Conservation (phyloP, 2,329 filamentous ascomycete species). For the Epichloe uncinata region DNA sequence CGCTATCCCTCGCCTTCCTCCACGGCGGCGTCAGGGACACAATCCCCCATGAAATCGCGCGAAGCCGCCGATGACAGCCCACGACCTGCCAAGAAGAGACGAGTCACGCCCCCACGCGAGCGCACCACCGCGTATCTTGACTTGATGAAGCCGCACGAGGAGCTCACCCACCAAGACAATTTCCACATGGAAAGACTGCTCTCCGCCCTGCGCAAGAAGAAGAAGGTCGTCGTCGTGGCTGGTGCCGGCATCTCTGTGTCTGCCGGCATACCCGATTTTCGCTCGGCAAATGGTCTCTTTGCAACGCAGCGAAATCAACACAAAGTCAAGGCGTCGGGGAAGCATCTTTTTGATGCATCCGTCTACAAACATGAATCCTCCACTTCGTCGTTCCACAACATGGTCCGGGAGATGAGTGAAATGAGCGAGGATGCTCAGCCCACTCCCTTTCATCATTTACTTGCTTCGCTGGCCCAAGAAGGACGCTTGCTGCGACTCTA, state of each 20-base stretch:
- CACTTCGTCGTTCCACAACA: conserved; percentile 85
- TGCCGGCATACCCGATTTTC: conserved; percentile 93
- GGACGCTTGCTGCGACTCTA: conserved; percentile 82
- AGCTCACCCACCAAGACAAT: conserved; percentile 30
- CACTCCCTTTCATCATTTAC: conserved; percentile 83
- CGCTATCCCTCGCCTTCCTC: conserved; percentile 41
- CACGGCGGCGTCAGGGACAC: conserved; percentile 33
- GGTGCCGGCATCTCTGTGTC: conserved; percentile 95
- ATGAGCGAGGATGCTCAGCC: conserved; percentile 66
- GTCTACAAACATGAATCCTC: conserved; percentile 88
- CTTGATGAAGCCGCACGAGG: conserved; percentile 40
- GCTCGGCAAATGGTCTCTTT: conserved; percentile 83
- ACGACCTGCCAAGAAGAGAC: conserved; percentile 64
- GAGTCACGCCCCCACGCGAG: conserved; percentile 44
- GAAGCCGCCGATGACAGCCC: conserved; percentile 39
- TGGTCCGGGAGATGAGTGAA: conserved; percentile 83
- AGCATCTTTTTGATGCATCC: conserved; percentile 91
- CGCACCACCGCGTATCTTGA: conserved; percentile 77
- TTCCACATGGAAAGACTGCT: conserved; percentile 57
- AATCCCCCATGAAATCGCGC: conserved; percentile 35
- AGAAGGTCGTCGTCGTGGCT: conserved; percentile 93
- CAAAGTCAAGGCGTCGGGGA: conserved; percentile 79
- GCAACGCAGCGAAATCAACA: conserved; percentile 73
- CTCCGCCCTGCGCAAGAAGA: conserved; percentile 67
- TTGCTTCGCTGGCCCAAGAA: conserved; percentile 80